phyloP scores from a whole-genome alignment of 768 basidiomycete genomes.

The Coprinopsis marcescibilis region DNA sequence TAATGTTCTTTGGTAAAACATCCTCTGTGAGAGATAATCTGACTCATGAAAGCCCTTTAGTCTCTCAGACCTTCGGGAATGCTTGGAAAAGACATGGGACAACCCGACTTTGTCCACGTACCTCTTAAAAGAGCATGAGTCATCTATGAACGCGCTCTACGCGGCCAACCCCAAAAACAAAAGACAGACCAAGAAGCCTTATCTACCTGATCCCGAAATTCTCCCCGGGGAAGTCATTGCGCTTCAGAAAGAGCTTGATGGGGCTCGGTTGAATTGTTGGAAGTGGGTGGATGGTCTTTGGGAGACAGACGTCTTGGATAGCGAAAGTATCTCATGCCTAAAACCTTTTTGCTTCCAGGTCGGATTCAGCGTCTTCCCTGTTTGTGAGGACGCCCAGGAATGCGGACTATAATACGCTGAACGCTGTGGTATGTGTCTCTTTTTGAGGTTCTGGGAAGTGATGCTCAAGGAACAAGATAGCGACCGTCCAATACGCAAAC shows the following conservation, averaged over 20 bases:
- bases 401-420: constrained; percentile 60
- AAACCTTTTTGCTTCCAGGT: constrained; percentile 25
- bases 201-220: constrained; percentile 31
- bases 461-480: background rate
- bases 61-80: constrained; percentile 42
- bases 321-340: background rate
- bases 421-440: constrained; percentile 28
- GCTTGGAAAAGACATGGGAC: constrained; percentile 42
- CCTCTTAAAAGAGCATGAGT: constrained; percentile 48
- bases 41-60: constrained; percentile 25
- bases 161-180: constrained; percentile 22
- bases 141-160: constrained; percentile 30
- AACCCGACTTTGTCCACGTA: constrained; percentile 54
- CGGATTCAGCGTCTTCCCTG: constrained; percentile 45
- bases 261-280: constrained; percentile 52
- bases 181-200: constrained; percentile 27
- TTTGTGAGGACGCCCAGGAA: constrained; percentile 63
- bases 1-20: constrained; percentile 14
- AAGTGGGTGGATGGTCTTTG: constrained; percentile 36
- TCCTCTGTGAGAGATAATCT: background rate
- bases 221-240: constrained; percentile 40
- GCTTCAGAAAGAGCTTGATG: constrained; percentile 48
- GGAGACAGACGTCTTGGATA: background rate
- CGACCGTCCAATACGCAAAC: background rate
- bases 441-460: background rate